These are phyloP conservation scores for Thelephora terrestris DNA, from an alignment of 1,284 basidiomycete genomes.

Conservation along the genomic window DNA sequence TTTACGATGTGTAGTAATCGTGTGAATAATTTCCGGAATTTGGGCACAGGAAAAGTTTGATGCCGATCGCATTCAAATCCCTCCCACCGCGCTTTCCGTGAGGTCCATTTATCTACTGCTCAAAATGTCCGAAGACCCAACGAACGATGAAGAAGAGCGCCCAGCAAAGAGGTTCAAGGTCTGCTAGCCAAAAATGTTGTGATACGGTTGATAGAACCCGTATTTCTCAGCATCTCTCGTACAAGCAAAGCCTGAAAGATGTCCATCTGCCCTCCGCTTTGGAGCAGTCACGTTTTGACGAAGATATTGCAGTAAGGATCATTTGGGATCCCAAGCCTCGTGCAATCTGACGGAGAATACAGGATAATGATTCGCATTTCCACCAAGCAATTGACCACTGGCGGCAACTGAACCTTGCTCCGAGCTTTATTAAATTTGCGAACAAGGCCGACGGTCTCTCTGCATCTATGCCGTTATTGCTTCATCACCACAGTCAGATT, in stretches of 20 bases:
- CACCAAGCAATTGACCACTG: slow-evolving; percentile 59
- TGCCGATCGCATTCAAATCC: not conserved
- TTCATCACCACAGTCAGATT: slow-evolving; percentile 72
- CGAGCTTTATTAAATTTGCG: slow-evolving; percentile 66
- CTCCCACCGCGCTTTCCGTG: not conserved
- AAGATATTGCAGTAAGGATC: slow-evolving; percentile 45
- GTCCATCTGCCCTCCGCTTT: slow-evolving; percentile 65
- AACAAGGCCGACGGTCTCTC: slow-evolving; percentile 51
- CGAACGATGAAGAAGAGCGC: slow-evolving; percentile 10
- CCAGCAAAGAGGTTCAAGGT: slow-evolving; percentile 32
- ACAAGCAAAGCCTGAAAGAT: slow-evolving; percentile 52
- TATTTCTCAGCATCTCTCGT: slow-evolving; percentile 54
- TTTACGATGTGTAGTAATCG: no score
- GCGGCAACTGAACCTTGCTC: slow-evolving; percentile 72
- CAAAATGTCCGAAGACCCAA: slow-evolving; percentile 2
- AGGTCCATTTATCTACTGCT: not conserved
- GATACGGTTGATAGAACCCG: not conserved
- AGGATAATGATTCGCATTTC: slow-evolving; percentile 71
- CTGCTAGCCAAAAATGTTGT: slow-evolving; percentile 2
- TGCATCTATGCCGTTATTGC: slow-evolving; percentile 68
- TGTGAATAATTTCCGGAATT: no score
- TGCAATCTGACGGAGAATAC: not conserved
- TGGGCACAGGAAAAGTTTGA: no score
- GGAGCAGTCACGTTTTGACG: slow-evolving; percentile 43
- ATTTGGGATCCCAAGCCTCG: not conserved